Evolutionary conservation across 176 grass and related monocot species (phyloP).

Genomic region (Coix lacrymajobi): DNA sequence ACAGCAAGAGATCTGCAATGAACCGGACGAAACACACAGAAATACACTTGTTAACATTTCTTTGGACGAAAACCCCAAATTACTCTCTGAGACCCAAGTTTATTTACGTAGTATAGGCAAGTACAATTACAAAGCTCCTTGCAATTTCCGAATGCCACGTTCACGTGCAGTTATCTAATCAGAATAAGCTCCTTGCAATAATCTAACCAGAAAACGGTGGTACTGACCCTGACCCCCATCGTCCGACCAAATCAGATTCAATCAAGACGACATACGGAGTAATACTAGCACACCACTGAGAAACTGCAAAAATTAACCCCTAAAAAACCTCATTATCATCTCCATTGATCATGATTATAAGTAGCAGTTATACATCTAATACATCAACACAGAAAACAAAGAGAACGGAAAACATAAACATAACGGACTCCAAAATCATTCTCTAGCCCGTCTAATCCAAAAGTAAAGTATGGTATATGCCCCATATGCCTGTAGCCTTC

Average conservation of each 20-base stretch:
- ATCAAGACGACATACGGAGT: neutral
- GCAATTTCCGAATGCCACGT: too few species aligned
- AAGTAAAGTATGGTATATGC: neutral
- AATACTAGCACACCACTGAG: neutral
- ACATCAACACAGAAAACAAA: neutral
- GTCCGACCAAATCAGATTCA: neutral
- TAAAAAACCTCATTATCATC: neutral
- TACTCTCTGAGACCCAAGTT: too few species aligned
- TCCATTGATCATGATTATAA: constrained; percentile 6
- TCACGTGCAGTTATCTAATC: too few species aligned
- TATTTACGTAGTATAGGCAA: too few species aligned
- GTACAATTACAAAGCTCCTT: too few species aligned
- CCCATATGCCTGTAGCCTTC: constrained; percentile 15
- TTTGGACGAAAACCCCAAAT: too few species aligned
- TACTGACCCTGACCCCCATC: too few species aligned
- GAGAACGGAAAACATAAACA: neutral
- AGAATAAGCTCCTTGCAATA: too few species aligned
- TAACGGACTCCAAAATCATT: neutral
- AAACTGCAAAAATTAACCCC: neutral
- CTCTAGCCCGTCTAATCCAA: constrained; percentile 6
- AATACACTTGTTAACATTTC: too few species aligned
- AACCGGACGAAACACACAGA: neutral
- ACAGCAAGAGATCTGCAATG: neutral
- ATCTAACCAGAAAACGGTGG: too few species aligned
- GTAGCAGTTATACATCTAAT: neutral